Evolutionary conservation across 805 yeast species (phyloP), one percentile per base, ranked within the genome.

Genomic region (Kurtzmaniella cleridarum): DNA sequence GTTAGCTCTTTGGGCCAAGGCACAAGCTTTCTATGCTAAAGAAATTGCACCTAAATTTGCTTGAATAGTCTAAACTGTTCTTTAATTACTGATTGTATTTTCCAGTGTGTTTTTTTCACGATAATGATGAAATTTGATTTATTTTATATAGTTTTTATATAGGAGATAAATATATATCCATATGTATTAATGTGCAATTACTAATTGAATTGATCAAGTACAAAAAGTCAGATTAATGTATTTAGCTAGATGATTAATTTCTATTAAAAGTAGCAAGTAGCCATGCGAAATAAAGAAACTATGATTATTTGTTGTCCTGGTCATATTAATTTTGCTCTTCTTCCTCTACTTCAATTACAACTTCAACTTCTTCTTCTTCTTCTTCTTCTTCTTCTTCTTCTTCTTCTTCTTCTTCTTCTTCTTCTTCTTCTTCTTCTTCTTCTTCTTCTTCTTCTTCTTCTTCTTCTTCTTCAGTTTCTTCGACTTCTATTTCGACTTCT

Each of bases 31-130:
- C 30, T 59, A 53, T 53, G 40, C 49, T 33, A 28, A 39, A 6
- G 39, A 48, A 16, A 55, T 60, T 32, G 58, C 52, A 30, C 52
- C 45, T 27, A 51, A 36, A 42, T 36, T 32, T 34, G 38, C 30
- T 17, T 30, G 34, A 16, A 23, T 15, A 15, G 20, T 3, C 13
- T 14, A 15, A 4, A 26, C 27, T 26, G 35, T 18, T n/a, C 15
- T 15, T 14, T 27, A 27, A 27, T 12, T 11, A n/a, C 13, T n/a
- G 15, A 5, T 27, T 26, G 28, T 26, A 9, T 26, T 27, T 27
- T 5, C 15, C 30, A 12, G 30, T 27, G 13, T 27, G 10, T 27
- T n/a, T 27, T n/a, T 27, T n/a, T 13, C 10, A n/a, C 13, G 30
- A 20, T 8, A 27, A 37, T 15, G 27, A 26, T 34, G 31, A 20